These are phyloP conservation scores for Galerina sulciceps DNA, from an alignment of 768 basidiomycete genomes.

Conservation along the genomic window DNA sequence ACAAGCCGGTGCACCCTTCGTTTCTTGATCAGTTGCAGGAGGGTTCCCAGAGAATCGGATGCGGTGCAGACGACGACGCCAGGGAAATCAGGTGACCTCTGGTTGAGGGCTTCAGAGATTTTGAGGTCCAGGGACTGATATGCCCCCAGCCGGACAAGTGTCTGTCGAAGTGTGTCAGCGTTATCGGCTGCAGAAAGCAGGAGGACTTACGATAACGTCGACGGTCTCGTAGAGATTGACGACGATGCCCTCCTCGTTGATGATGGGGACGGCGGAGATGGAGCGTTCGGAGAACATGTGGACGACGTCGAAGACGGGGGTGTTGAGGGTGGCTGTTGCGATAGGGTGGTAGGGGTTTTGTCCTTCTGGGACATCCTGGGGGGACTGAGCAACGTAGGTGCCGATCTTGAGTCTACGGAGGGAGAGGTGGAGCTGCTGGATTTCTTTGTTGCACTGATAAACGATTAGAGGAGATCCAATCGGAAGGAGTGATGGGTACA, in stretches of 20 bases:
- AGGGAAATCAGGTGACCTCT: conserved; percentile 93
- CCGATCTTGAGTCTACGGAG: conserved; percentile 91
- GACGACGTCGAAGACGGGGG: conserved; percentile 96
- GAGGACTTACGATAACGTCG: conserved; percentile 89
- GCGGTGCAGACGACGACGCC: conserved; percentile 97
- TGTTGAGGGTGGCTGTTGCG: conserved; percentile 87
- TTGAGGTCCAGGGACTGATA: conserved; percentile 97
- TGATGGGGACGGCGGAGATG: conserved; percentile 96
- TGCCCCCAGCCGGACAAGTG: conserved; percentile 90
- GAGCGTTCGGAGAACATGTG: conserved; percentile 97
- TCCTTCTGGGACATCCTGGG: conserved; percentile 49
- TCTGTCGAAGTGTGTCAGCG: conserved; percentile 51
- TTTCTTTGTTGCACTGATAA: conserved; percentile 80
- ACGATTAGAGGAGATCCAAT: conserved; percentile 1
- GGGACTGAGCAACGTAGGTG: conserved; percentile 76
- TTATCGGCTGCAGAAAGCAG: not conserved
- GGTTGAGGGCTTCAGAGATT: conserved; percentile 88
- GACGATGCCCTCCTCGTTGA: conserved; percentile 91
- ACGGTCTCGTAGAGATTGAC: conserved; percentile 98
- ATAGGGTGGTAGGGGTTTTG: conserved; percentile 87
- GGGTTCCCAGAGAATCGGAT: conserved; percentile 86
- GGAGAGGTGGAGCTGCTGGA: conserved; percentile 77
- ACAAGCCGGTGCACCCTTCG: conserved; percentile 93
- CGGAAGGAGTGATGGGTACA: conserved; percentile 26
- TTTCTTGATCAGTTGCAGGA: conserved; percentile 91